A percentile compares a stretch with the other conserved stretches of the same genome.
Evolutionary conservation across 768 basidiomycete species (phyloP).

Genomic region (Russula compacta): DNA sequence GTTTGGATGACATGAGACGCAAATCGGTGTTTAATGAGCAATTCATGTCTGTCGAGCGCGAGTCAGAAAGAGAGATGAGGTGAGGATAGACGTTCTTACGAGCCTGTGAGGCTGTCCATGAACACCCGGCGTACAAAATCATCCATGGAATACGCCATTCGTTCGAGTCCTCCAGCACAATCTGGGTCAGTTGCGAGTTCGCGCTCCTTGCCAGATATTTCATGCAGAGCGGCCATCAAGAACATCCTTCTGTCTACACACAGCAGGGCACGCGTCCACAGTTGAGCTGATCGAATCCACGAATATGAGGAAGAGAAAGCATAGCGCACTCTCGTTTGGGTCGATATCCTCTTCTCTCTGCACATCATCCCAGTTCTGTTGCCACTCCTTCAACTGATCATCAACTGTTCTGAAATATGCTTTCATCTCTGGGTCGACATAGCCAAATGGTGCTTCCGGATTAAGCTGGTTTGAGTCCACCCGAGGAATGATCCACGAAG

Average conservation of each 20-base stretch:
- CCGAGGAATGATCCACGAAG: conserved; percentile 60
- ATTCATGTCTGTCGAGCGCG: conserved; percentile 41
- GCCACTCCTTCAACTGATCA: conserved; percentile 81
- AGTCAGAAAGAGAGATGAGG: background rate
- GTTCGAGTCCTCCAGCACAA: conserved; percentile 82
- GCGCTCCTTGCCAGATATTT: conserved; percentile 83
- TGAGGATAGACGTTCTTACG: conserved; percentile 47
- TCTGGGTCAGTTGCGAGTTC: conserved; percentile 90
- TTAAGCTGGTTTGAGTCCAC: conserved; percentile 34
- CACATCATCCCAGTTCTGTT: conserved; percentile 42
- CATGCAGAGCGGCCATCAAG: conserved; percentile 70
- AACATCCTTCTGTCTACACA: conserved; percentile 36
- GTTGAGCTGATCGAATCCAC: conserved; percentile 16
- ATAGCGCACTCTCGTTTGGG: conserved; percentile 57
- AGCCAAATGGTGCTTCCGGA: conserved; percentile 78
- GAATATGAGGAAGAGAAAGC: background rate
- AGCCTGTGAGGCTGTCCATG: conserved; percentile 76
- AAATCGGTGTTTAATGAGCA: conserved; percentile 71
- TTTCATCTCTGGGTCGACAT: conserved; percentile 82
- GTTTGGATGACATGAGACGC: conserved; percentile 96
- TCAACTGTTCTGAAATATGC: conserved; percentile 90
- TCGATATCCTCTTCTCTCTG: conserved; percentile 42
- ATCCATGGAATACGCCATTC: conserved; percentile 89
- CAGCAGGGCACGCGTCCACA: background rate
- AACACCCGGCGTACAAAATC: conserved; percentile 92